These are phyloP conservation scores for Botrytis tulipae DNA, from an alignment of 2,329 filamentous ascomycete species.

Conservation along the genomic window DNA sequence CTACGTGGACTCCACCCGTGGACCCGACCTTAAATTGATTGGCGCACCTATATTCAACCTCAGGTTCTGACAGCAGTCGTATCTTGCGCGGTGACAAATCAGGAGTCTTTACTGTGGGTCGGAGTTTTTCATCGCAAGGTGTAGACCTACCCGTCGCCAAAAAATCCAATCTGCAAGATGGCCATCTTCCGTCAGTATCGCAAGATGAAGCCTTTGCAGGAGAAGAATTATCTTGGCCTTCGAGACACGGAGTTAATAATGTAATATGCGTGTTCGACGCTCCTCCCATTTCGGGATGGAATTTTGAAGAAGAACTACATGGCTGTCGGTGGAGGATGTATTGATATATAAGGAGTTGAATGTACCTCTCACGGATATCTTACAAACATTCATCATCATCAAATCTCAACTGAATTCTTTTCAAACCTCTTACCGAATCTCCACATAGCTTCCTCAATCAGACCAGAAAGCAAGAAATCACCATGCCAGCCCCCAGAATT, in stretches of 20 bases:
- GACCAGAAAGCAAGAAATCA: neutral
- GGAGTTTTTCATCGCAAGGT: neutral
- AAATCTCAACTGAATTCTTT: neutral
- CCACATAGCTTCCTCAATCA: neutral
- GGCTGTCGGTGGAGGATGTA: neutral
- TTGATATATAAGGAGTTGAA: neutral
- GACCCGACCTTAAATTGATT: neutral
- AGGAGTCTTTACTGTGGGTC: neutral
- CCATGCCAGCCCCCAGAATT: constrained; percentile 24
- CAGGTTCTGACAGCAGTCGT: neutral
- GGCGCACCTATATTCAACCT: neutral
- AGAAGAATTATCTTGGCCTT: too few relatives aligned
- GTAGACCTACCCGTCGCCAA: neutral
- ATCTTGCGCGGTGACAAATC: constrained; percentile 12
- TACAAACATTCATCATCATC: neutral
- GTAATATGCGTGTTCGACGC: neutral
- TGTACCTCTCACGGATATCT: neutral
- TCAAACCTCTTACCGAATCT: neutral
- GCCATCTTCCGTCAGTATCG: neutral
- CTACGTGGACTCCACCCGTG: too few relatives aligned
- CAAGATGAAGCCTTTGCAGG: neutral
- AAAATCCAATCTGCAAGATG: neutral
- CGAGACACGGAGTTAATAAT: neutral
- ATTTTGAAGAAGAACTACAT: neutral
- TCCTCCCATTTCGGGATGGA: neutral